Evolutionary conservation across 192 early-diverging fungal species (phyloP).

Genomic region (Backusella mclennaniae): DNA sequence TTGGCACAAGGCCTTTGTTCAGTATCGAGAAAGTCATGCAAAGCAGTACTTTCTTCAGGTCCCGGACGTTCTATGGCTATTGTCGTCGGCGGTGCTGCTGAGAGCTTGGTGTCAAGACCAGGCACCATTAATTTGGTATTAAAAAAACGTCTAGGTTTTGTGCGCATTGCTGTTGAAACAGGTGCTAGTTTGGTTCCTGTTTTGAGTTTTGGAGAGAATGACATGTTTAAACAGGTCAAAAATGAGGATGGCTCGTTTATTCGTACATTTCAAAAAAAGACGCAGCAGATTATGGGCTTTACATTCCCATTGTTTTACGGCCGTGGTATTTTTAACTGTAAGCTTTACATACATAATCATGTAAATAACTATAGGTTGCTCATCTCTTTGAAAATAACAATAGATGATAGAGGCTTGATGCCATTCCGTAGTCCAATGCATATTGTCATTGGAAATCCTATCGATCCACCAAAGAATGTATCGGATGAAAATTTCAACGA

Average conservation of each 20-base stretch:
- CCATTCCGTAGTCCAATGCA: constrained; percentile 39
- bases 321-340: constrained; percentile 85
- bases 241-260: constrained; percentile 66
- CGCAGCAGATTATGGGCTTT: constrained; percentile 68
- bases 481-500: constrained; percentile 37
- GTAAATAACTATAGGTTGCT: not conserved
- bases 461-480: constrained; percentile 64
- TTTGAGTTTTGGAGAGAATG: constrained; percentile 92
- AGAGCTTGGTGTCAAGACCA: constrained; percentile 69
- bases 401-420: constrained; percentile 15
- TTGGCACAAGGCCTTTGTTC: constrained; percentile 75
- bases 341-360: constrained; percentile 28
- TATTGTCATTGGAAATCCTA: constrained; percentile 17
- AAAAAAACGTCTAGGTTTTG: constrained; percentile 85
- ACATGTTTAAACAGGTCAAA: constrained; percentile 78
- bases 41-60: constrained; percentile 68
- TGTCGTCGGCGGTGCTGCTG: constrained; percentile 90
- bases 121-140: constrained; percentile 67
- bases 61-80: constrained; percentile 71
- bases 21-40: constrained; percentile 72
- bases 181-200: constrained; percentile 82
- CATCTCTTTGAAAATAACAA: not conserved
- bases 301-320: constrained; percentile 81
- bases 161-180: constrained; percentile 83
- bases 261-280: constrained; percentile 62